Evolutionary conservation across 768 basidiomycete species (phyloP).

Genomic region (Baorangia bicolor): DNA sequence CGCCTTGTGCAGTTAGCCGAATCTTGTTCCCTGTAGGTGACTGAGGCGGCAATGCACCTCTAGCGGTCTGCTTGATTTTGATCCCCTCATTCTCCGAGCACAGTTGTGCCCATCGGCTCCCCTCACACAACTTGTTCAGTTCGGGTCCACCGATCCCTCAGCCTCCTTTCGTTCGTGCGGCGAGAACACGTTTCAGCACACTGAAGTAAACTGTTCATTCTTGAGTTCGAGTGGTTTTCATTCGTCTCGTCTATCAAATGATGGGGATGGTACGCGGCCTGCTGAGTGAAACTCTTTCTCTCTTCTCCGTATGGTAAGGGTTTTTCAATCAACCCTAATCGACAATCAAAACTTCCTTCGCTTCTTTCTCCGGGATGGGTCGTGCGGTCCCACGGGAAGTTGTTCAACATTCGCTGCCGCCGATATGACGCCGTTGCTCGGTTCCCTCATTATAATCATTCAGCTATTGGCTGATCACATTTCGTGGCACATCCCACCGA

Average conservation of each 20-base stretch:
- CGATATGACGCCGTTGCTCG: background rate
- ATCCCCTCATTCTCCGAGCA: background rate
- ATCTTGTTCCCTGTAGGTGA: background rate
- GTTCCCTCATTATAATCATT: background rate
- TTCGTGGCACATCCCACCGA: background rate
- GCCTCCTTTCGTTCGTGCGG: background rate
- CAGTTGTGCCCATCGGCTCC: background rate
- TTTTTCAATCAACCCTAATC: background rate
- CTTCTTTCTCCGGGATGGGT: conserved; percentile 18
- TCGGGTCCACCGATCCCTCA: background rate
- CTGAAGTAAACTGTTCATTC: background rate
- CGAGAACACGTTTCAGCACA: background rate
- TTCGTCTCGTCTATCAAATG: background rate
- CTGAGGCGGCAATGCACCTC: background rate
- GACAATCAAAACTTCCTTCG: background rate
- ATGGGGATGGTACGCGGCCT: background rate
- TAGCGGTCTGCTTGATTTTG: background rate
- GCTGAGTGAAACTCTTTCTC: background rate
- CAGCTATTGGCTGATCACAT: background rate
- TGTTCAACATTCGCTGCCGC: background rate
- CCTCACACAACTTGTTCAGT: background rate
- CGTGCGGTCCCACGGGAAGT: conserved; percentile 3
- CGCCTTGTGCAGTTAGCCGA: background rate
- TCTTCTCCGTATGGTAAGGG: conserved; percentile 1
- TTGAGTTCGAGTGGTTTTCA: background rate